Percentiles rank a stretch among this genome's conserved stretches.
These are phyloP conservation scores for Aspergillus baeticus DNA, from an alignment of 495 filamentous ascomycete genomes.

Conservation along the genomic window DNA sequence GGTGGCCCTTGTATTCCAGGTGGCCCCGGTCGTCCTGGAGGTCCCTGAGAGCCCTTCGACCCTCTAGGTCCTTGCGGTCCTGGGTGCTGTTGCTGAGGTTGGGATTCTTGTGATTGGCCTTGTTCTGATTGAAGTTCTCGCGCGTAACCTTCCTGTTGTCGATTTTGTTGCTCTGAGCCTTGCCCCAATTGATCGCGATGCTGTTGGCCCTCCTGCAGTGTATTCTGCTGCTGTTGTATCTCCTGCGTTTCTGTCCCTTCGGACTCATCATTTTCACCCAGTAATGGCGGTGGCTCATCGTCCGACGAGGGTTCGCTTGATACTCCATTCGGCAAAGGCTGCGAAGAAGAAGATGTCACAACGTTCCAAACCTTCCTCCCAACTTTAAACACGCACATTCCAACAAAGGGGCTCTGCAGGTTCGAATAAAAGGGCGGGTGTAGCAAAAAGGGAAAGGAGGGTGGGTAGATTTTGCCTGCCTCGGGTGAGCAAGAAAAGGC, in stretches of 20 bases:
- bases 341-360: too few relatives aligned
- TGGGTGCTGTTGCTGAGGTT: not conserved
- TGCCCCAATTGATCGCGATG: too few relatives aligned
- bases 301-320: not conserved
- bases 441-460: not conserved
- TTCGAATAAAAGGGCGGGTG: not conserved
- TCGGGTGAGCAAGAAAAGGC: not conserved
- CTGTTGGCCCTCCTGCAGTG: too few relatives aligned
- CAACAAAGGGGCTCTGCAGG: constrained; percentile 1
- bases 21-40: not conserved
- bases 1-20: not conserved
- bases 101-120: not conserved
- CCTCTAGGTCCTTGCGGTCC: not conserved
- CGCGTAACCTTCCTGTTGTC: too few relatives aligned
- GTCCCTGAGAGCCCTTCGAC: not conserved
- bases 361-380: not conserved
- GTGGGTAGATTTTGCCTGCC: not conserved
- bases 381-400: not conserved
- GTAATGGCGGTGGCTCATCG: too few relatives aligned
- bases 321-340: not conserved
- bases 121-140: too few relatives aligned
- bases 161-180: too few relatives aligned
- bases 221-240: too few relatives aligned
- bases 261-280: too few relatives aligned
- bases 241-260: too few relatives aligned